phyloP scores from a whole-genome alignment of 2,329 filamentous ascomycete species.

The Chrysoporthe puriensis region DNA sequence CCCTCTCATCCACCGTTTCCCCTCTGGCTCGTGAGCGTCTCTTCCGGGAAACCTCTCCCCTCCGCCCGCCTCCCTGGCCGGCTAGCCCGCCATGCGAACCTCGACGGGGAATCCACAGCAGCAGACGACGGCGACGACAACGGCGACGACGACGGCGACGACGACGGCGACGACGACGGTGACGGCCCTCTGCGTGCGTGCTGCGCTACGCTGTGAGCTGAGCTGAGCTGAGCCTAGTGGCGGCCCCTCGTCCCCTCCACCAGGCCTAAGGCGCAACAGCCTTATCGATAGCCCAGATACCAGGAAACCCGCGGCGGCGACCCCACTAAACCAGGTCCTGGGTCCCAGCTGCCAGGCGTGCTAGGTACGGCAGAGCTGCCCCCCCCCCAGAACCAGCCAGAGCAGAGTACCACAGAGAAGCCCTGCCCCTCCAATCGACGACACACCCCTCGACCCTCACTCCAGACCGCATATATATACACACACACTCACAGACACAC shows the following conservation, averaged over 20 bases:
- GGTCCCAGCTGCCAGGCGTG: not conserved
- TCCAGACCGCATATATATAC: not conserved
- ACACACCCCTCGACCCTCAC: not conserved
- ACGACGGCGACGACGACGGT: not conserved
- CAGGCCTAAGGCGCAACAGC: not conserved
- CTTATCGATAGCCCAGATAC: slow-evolving; percentile 22
- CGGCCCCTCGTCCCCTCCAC: not conserved
- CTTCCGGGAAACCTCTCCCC: too few relatives aligned
- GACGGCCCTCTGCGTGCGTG: not conserved
- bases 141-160: not conserved
- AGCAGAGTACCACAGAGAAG: not conserved
- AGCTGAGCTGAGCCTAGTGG: too few relatives aligned
- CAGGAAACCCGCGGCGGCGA: slow-evolving; percentile 2
- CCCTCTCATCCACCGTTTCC: too few relatives aligned
- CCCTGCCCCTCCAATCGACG: slow-evolving; percentile 10
- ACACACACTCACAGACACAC: too few relatives aligned
- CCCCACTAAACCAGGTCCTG: not conserved
- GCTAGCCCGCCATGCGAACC: too few relatives aligned
- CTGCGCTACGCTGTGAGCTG: too few relatives aligned
- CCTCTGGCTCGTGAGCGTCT: too few relatives aligned
- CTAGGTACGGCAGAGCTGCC: not conserved
- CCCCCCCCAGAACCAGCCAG: slow-evolving; percentile 1
- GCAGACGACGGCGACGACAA: not conserved
- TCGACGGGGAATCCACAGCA: not conserved
- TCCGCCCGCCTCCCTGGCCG: not conserved